Percentiles rank a stretch among this genome's conserved stretches.
phyloP scores from a whole-genome alignment of 202 grass and related monocot genomes.

The Schoenoplectus tabernaemontani region DNA sequence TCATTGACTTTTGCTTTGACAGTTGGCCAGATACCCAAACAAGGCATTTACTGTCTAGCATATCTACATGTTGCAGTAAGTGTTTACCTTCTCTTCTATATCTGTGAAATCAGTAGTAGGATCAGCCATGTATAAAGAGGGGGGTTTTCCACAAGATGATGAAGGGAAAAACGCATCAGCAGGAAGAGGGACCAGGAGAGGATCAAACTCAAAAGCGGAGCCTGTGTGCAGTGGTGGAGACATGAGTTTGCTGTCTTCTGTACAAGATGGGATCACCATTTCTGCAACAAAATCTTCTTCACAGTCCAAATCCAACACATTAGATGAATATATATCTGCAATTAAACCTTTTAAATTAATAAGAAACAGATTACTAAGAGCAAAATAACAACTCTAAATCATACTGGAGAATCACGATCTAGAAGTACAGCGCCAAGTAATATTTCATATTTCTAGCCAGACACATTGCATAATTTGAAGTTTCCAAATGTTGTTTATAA shows the following conservation, averaged over 20 bases:
- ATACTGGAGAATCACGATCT: neutral
- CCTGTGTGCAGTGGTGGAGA: neutral
- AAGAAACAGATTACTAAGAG: too few species aligned
- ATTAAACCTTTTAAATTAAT: neutral
- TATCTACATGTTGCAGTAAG: neutral
- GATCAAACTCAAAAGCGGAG: neutral
- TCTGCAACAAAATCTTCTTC: conserved; percentile 10
- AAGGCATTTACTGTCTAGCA: too few species aligned
- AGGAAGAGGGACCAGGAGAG: neutral
- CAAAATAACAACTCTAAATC: neutral
- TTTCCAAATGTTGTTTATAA: neutral
- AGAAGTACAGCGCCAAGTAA: neutral
- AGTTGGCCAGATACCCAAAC: too few species aligned
- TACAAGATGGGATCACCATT: neutral
- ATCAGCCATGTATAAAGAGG: neutral
- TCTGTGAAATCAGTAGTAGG: neutral
- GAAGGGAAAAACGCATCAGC: neutral
- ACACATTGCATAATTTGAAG: too few species aligned
- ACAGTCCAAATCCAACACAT: neutral
- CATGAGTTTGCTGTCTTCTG: conserved; percentile 2
- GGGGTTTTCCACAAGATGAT: neutral
- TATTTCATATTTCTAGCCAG: neutral
- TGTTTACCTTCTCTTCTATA: neutral
- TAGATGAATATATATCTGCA: neutral
- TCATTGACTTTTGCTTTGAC: too few species aligned